Evolutionary conservation across 208 protist genomes (phyloP).

Genomic region (Leishmania major): DNA sequence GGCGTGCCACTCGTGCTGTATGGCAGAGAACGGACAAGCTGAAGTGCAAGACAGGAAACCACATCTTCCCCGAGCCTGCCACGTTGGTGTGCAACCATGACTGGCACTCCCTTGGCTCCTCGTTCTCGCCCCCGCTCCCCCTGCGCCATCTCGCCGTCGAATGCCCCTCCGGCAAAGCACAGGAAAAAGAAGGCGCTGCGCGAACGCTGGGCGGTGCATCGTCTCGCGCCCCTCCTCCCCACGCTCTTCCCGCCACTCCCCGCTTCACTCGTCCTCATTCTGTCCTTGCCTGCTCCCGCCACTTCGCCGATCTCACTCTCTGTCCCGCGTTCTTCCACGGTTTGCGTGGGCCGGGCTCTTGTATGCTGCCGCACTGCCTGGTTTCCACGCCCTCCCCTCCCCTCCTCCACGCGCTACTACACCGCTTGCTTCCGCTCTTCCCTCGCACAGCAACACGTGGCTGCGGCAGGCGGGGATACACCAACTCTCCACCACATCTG

Average conservation of each 20-base stretch:
- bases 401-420: neutral
- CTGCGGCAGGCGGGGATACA: neutral
- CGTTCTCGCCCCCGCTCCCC: neutral
- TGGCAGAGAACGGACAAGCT: neutral
- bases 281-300: neutral
- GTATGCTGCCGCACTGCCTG: neutral
- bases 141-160: neutral
- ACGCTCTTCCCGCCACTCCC: neutral
- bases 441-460: neutral
- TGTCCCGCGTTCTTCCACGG: neutral
- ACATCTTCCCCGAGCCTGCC: neutral
- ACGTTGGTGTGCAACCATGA: neutral
- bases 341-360: neutral
- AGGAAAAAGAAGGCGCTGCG: neutral
- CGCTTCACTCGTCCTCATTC: neutral
- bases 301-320: neutral
- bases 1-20: neutral
- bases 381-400: neutral
- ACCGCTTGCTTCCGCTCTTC: neutral
- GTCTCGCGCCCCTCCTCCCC: neutral
- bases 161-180: neutral
- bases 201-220: neutral
- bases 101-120: no score
- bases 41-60: neutral
- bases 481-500: neutral